Conservation (phyloP, 2,329 filamentous ascomycete genomes). For the Cercospora canescens region DNA sequence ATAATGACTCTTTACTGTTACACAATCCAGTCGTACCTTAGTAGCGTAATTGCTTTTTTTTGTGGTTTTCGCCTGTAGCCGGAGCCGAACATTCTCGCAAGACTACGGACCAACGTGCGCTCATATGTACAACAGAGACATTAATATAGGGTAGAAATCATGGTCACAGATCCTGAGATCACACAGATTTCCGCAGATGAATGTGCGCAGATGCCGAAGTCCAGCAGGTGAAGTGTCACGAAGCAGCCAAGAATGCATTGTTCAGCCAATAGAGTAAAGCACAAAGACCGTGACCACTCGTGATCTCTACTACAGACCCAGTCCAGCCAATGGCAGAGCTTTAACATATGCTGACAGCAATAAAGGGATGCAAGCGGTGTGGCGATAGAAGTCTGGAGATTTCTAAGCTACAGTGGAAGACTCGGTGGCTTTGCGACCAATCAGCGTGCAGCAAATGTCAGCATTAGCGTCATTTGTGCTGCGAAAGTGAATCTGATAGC, state of each 20-base stretch:
- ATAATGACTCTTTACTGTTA: neutral
- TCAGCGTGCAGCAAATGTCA: constrained; percentile 8
- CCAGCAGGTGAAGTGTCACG: neutral
- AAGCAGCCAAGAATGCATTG: neutral
- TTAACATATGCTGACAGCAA: neutral
- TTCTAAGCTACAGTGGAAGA: neutral
- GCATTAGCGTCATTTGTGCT: constrained; percentile 11
- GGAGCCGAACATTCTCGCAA: no score
- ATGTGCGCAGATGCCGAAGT: neutral
- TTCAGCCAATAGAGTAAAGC: neutral
- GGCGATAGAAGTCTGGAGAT: constrained; percentile 11
- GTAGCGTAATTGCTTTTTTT: no score
- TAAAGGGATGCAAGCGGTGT: neutral
- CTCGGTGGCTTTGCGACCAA: constrained; percentile 1
- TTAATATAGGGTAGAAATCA: no score
- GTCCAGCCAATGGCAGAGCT: neutral
- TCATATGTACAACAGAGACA: no score
- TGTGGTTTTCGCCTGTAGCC: no score
- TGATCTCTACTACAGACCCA: neutral
- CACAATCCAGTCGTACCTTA: no score
- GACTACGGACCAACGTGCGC: no score
- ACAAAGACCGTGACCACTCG: neutral
- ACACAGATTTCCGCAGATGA: no score
- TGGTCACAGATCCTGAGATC: no score
- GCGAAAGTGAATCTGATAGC: constrained; percentile 15